Evolutionary conservation across 1,284 basidiomycete genomes (phyloP).

Genomic region (Inonotus obliquus): DNA sequence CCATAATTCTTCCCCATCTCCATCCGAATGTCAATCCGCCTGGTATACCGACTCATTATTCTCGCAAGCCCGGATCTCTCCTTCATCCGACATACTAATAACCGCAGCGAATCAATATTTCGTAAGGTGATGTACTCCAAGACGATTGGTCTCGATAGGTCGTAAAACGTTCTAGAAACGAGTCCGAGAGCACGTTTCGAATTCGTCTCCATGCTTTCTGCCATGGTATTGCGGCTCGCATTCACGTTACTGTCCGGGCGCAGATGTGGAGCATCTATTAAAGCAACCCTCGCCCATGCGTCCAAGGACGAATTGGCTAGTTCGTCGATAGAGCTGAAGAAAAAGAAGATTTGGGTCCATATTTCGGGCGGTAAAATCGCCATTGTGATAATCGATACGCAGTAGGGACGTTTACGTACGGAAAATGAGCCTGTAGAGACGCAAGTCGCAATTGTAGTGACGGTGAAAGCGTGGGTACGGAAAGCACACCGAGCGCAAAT

Average conservation of each 20-base stretch:
- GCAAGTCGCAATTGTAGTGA: no score
- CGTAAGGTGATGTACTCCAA: background rate
- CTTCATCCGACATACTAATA: background rate
- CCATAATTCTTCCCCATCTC: background rate
- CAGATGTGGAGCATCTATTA: background rate
- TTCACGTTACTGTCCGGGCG: background rate
- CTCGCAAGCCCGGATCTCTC: background rate
- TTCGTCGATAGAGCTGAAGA: background rate
- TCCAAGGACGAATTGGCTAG: background rate
- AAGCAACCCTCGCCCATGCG: background rate
- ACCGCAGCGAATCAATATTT: background rate
- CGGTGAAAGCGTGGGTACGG: no score
- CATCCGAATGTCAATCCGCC: constrained; percentile 1
- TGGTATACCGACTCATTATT: background rate
- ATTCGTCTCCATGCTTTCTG: no score
- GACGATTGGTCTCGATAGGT: background rate
- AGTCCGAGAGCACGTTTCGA: constrained; percentile 3
- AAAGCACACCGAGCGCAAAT: no score
- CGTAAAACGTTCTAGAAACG: constrained; percentile 5
- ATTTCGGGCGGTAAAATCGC: background rate
- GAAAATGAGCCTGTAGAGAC: background rate
- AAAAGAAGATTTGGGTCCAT: constrained; percentile 4
- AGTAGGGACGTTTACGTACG: background rate
- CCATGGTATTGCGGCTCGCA: no score
- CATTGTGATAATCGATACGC: background rate